Evolutionary conservation across 108 stramenopile species (phyloP), one percentile per base, ranked within the genome.

Genomic region (Skeletonema potamos): DNA sequence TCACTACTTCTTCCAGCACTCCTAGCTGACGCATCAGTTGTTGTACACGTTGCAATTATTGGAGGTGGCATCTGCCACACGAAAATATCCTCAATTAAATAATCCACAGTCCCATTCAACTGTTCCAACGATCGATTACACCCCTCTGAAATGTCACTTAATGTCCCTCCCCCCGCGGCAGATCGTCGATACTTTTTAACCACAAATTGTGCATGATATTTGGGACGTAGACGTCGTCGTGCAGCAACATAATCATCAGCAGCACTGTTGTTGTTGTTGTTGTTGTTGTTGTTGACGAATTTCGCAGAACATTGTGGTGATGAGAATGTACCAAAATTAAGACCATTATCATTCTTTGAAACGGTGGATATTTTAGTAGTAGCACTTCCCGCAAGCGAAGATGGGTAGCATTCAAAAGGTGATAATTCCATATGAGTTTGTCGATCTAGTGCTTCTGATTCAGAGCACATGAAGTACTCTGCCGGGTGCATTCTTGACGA

Each of bases 131-230:
- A 58, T 33, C 81, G 60, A 10, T 20, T 9, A 20, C 6, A 32
- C 0, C 66, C 60, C 28, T 27, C 66, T 3, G 46, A 54, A 13
- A 26, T 18, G 6, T 64, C 62, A 11, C 32, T 48, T n/a, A 34
- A 27, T 13, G 62, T 57, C 48, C 81, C 81, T 7, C 81, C 81
- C 11, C 74, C 81, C 1, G 81, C 81, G 8, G 81, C 81, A 0
- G 76, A 77, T 36, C 81, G 71, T 17, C 81, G 48, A 64, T 82
- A 82, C 34, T 82, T 82, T 68, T 82, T 82, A n/a, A 82, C 20
- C 13, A 77, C 71, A n/a, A 51, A 43, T 11, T 51, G 70, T 28
- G 81, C 71, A 62, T 82, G 46, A n/a, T 54, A 51, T 17, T 54
- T 46, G 12, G 78, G 78, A 30, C 78, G 79, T 17, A 27, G 7